Conservation (phyloP, 352 stramenopile genomes). For the Pythium myriotylum region DNA sequence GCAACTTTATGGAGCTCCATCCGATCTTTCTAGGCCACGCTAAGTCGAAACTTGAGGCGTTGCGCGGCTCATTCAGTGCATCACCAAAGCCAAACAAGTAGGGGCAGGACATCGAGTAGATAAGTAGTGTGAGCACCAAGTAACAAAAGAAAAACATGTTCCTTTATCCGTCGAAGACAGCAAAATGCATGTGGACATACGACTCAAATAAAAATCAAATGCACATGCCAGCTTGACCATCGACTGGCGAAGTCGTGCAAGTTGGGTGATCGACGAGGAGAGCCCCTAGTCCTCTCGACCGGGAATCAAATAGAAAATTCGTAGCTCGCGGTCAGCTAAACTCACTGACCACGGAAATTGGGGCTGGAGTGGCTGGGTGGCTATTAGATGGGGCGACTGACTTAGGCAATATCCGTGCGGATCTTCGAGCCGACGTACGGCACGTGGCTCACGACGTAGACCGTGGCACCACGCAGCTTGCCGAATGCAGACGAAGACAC, state of each 20-base stretch:
- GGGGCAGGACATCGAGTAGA: too few species aligned
- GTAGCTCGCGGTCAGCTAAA: not conserved
- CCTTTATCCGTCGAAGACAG: constrained; percentile 1
- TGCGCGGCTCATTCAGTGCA: constrained; percentile 47
- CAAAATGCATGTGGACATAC: constrained; percentile 5
- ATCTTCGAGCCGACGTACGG: constrained; percentile 68
- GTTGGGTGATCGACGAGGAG: not conserved
- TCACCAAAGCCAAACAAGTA: not conserved
- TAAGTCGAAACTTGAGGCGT: constrained; percentile 50
- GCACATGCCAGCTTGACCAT: constrained; percentile 16
- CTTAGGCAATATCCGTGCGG: constrained; percentile 38
- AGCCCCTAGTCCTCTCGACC: not conserved
- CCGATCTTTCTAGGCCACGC: constrained; percentile 53
- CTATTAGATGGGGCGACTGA: not conserved
- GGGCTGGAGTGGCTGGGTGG: not conserved
- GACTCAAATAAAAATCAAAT: constrained; percentile 14
- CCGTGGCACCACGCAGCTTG: constrained; percentile 51
- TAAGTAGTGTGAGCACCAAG: not conserved
- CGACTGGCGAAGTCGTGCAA: constrained; percentile 14
- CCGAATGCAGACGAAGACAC: constrained; percentile 70
- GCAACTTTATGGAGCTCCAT: constrained; percentile 37
- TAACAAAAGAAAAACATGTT: constrained; percentile 2
- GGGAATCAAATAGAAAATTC: not conserved
- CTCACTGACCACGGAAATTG: constrained; percentile 1
- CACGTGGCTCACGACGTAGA: constrained; percentile 60